Percentiles rank a stretch among this genome's conserved stretches.
phyloP scores from a whole-genome alignment of 257 asterid species.

The Vinca minor region DNA sequence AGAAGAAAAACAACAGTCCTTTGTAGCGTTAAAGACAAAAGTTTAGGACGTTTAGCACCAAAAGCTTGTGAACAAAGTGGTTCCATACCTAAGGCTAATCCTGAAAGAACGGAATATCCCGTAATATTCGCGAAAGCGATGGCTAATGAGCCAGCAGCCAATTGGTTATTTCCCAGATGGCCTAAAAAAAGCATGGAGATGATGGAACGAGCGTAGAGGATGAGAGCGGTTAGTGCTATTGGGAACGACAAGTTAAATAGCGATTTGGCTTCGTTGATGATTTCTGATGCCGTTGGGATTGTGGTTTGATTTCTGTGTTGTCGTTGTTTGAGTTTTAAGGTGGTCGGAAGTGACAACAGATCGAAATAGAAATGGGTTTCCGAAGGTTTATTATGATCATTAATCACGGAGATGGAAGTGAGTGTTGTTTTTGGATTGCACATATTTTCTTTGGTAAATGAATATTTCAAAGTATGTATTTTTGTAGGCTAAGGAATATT shows the following conservation, averaged over 20 bases:
- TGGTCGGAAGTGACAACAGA: slow-evolving; percentile 29
- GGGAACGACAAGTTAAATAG: slow-evolving; percentile 54
- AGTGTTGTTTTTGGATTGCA: no score
- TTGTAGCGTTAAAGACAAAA: slow-evolving; percentile 57
- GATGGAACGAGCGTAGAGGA: slow-evolving; percentile 57
- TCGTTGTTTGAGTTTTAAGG: slow-evolving; percentile 27
- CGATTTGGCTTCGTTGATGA: slow-evolving; percentile 37
- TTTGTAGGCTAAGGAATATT: not conserved
- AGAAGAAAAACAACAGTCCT: slow-evolving; percentile 53
- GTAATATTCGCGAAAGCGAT: slow-evolving; percentile 71
- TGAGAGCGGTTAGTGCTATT: slow-evolving; percentile 61
- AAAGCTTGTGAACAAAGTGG: slow-evolving; percentile 80
- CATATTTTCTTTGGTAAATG: slow-evolving; percentile 44
- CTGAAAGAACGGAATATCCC: slow-evolving; percentile 63
- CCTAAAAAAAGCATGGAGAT: slow-evolving; percentile 71
- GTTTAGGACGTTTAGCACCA: slow-evolving; percentile 56
- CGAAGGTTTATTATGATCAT: no score
- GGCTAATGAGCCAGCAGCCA: slow-evolving; percentile 73
- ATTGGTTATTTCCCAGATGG: slow-evolving; percentile 52
- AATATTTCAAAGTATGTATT: no score
- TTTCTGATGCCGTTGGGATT: slow-evolving; percentile 18
- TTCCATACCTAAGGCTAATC: slow-evolving; percentile 74
- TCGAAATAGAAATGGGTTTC: slow-evolving; percentile 39
- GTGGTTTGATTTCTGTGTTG: slow-evolving; percentile 12
- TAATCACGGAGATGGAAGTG: no score